phyloP scores from a whole-genome alignment of 257 asterid genomes.

The Jaltomata sinuosa region DNA sequence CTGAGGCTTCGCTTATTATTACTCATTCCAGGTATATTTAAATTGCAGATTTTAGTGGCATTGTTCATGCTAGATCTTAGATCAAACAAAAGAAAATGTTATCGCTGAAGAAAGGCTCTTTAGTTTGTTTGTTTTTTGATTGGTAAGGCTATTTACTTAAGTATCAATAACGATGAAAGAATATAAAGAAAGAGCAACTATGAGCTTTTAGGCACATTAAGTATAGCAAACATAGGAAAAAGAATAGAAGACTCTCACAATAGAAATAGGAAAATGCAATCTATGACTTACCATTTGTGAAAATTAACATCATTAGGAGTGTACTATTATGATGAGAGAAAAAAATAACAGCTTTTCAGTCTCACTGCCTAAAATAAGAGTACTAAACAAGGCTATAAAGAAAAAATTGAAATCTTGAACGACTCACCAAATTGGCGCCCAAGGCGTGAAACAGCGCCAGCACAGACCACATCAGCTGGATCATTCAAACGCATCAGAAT shows the following conservation, averaged over 20 bases:
- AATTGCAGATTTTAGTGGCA: not conserved
- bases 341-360: not conserved
- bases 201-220: not conserved
- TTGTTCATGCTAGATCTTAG: not conserved
- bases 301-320: not conserved
- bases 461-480: slow-evolving; percentile 55
- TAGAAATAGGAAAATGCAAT: not conserved
- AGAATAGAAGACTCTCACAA: not conserved
- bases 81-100: not conserved
- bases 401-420: not conserved
- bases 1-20: too few relatives aligned
- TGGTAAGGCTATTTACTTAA: not conserved
- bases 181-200: not conserved
- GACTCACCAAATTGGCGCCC: slow-evolving; percentile 71
- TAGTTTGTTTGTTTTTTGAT: not conserved
- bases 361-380: not conserved
- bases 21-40: not conserved
- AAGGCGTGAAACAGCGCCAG: slow-evolving; percentile 36
- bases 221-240: not conserved
- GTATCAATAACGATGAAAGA: not conserved
- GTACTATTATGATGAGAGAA: not conserved
- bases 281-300: not conserved
- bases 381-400: not conserved
- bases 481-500: slow-evolving; percentile 52
- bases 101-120: not conserved